These are phyloP conservation scores for Hymenoscyphus occultus DNA, from an alignment of 2,329 filamentous ascomycete genomes.

Conservation along the genomic window DNA sequence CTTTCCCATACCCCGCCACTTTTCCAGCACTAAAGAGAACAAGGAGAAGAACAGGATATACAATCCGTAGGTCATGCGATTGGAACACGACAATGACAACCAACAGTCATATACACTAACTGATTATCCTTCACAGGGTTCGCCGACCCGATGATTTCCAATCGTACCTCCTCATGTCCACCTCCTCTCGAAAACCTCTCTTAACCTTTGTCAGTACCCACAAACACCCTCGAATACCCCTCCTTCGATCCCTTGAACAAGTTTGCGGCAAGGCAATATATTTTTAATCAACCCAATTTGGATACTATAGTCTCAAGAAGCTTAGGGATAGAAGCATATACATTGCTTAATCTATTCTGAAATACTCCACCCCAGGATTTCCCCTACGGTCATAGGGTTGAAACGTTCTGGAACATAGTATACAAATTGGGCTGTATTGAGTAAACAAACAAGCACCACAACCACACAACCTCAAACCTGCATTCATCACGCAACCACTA, in stretches of 20 bases:
- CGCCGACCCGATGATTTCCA: constrained; percentile 53
- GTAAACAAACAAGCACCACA: no score
- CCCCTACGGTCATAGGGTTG: not conserved
- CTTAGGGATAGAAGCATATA: not conserved
- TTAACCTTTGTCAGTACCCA: constrained; percentile 32
- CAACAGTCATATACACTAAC: not conserved
- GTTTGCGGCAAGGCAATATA: not conserved
- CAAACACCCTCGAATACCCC: not conserved
- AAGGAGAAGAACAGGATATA: constrained; percentile 42
- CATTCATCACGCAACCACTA: not conserved
- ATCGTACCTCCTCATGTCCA: constrained; percentile 54
- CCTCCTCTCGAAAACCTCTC: constrained; percentile 52
- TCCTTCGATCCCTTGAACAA: not conserved
- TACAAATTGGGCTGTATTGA: not conserved
- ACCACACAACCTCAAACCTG: not conserved
- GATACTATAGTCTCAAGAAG: not conserved
- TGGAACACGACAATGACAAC: no score
- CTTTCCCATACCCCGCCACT: constrained; percentile 14
- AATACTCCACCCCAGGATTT: not conserved
- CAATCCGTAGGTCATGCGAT: constrained; percentile 36
- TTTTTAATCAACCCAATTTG: not conserved
- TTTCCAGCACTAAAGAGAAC: constrained; percentile 26
- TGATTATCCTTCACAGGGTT: constrained; percentile 41
- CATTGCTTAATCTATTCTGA: not conserved
- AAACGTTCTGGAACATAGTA: not conserved